Percentiles rank a stretch among this genome's conserved stretches.
Conservation (phyloP, 169 alveolate species). For the Eimeria acervulina region DNA sequence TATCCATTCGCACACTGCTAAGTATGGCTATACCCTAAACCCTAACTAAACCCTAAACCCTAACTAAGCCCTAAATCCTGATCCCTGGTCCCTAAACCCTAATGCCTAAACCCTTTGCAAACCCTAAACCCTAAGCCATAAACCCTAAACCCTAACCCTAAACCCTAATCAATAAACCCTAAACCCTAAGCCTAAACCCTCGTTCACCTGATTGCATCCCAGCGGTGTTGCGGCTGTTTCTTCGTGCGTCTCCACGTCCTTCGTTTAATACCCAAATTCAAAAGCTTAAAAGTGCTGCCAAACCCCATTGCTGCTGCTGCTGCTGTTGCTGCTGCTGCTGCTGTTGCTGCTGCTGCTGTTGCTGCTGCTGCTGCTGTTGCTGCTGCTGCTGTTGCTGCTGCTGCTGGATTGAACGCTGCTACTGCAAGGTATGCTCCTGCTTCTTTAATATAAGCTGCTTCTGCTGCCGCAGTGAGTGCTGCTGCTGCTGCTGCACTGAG, state of each 20-base stretch:
- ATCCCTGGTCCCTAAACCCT: not conserved
- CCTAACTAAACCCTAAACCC: too few relatives aligned
- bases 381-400: constrained; percentile 39
- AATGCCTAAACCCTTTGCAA: constrained; percentile 28
- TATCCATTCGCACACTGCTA: too few relatives aligned
- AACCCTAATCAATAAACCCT: not conserved
- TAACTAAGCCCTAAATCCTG: too few relatives aligned
- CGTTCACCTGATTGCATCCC: constrained; percentile 90
- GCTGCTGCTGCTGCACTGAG: too few relatives aligned
- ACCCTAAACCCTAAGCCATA: not conserved
- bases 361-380: constrained; percentile 34
- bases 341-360: constrained; percentile 57
- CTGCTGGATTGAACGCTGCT: not conserved
- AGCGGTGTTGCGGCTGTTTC: constrained; percentile 92
- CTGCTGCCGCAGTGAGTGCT: not conserved
- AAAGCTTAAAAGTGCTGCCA: constrained; percentile 84
- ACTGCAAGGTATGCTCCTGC: constrained; percentile 8
- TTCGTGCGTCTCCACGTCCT: constrained; percentile 89
- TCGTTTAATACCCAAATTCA: constrained; percentile 89
- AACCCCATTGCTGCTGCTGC: constrained; percentile 35
- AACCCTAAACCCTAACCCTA: constrained; percentile 23
- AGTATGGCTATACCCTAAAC: too few relatives aligned
- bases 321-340: constrained; percentile 51
- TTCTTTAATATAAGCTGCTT: too few relatives aligned
- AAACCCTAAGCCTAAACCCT: constrained; percentile 24